phyloP scores from a whole-genome alignment of 1,284 basidiomycete genomes.

The Psilocybe mexicana region DNA sequence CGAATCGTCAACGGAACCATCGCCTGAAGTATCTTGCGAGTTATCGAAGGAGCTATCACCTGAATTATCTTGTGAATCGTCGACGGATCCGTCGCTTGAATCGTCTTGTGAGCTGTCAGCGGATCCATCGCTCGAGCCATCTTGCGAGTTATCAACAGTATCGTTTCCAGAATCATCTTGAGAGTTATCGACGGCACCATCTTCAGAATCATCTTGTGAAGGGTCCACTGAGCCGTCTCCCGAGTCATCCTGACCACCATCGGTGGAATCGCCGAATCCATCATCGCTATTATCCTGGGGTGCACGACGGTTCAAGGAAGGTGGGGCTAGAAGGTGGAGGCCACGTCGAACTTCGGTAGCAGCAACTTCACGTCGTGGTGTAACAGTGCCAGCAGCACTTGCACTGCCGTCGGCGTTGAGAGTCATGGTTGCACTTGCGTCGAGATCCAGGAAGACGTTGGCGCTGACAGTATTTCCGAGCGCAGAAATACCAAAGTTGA shows the following conservation, averaged over 20 bases:
- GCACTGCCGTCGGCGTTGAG: conserved; percentile 34
- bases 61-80: neutral
- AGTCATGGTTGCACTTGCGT: conserved; percentile 40
- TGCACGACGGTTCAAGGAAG: conserved; percentile 1
- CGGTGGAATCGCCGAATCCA: neutral
- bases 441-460: conserved; percentile 45
- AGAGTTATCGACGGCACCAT: neutral
- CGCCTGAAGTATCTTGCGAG: neutral
- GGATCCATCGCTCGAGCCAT: neutral
- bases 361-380: neutral
- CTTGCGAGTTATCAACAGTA: neutral
- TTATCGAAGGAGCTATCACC: neutral
- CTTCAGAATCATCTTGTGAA: neutral
- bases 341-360: neutral
- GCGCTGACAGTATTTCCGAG: conserved; percentile 37
- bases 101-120: neutral
- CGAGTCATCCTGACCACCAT: neutral
- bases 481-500: conserved; percentile 45
- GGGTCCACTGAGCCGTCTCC: neutral
- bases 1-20: neutral
- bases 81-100: neutral
- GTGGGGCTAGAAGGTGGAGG: neutral
- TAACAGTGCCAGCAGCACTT: neutral
- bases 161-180: conserved; percentile 1
- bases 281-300: neutral